Evolutionary conservation across 192 early-diverging fungal genomes (phyloP), one percentile per base, ranked within the genome.

Genomic region (Funneliformis mosseae): DNA sequence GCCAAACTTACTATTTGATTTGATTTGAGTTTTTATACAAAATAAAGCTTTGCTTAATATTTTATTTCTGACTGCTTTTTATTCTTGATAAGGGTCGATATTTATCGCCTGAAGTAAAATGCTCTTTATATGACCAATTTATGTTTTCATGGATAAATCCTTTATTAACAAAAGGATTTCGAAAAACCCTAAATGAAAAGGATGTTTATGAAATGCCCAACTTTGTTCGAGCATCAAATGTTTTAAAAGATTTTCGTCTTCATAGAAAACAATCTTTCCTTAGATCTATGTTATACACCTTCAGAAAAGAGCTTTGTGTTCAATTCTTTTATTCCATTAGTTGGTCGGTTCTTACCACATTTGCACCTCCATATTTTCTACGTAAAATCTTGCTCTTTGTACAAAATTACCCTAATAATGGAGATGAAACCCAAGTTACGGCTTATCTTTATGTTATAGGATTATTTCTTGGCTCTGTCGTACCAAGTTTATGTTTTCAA

Each of bases 371-470:
- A 14, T 92, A 87, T 80, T 92, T 88, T 72, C 76, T 93, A 62
- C 85, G 90, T 80, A 85, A 84, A 39, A 88, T 93, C 25, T 70
- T 93, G 67, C 78, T 84, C 10, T 87, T 83, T n/a, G 90, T 93
- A 27, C 83, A 88, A 81, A 80, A 89, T 45, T 78, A 78, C 38
- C 77, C 77, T 3, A 78, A 46, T 78, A 67, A 67, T 28, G 28
- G 39, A 14, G 85, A 85, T 33, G 66, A 83, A 2, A 28, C 77
- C 6, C 69, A 66, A 46, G 39, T 33, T 25, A 86, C 83, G 11
- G 88, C 91, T 2, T 95, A 88, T 60, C 71, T 90, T 41, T 92
- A 89, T 64, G 91, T 90, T 0, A 83, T 91, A 43, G 90, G 90
- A 38, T 74, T 95, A 41, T 85, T 93, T 61, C 42, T 91, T 42